A percentile compares a stretch with the other conserved stretches of the same genome.
Evolutionary conservation across 768 basidiomycete species (phyloP).

Genomic region (Serpula lacrymans): DNA sequence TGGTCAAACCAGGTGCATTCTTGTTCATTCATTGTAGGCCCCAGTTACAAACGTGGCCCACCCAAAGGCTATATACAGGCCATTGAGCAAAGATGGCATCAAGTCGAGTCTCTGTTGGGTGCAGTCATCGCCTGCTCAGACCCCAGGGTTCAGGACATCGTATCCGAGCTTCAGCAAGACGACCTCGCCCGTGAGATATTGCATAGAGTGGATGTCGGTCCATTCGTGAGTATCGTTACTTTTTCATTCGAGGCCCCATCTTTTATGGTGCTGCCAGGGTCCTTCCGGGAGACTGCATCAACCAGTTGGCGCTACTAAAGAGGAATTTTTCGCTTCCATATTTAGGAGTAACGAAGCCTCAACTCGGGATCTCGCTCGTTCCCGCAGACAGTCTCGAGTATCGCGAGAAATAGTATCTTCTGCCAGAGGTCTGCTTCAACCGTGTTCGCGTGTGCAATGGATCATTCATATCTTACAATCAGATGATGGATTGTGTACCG

Average conservation of each 20-base stretch:
- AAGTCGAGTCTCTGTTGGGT: constrained; percentile 87
- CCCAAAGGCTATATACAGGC: constrained; percentile 93
- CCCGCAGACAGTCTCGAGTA: constrained; percentile 70
- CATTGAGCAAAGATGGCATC: constrained; percentile 88
- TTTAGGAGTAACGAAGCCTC: constrained; percentile 53
- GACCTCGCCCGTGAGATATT: constrained; percentile 76
- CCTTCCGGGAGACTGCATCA: constrained; percentile 64
- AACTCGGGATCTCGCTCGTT: constrained; percentile 53
- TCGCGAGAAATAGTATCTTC: constrained; percentile 80
- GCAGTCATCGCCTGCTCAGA: constrained; percentile 73
- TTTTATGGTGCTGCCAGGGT: constrained; percentile 41
- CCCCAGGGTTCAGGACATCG: constrained; percentile 55
- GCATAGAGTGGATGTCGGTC: constrained; percentile 71
- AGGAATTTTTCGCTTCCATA: constrained; percentile 76
- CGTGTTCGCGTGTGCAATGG: too few species aligned
- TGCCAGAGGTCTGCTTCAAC: constrained; percentile 53
- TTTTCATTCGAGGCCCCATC: constrained; percentile 5
- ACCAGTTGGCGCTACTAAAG: constrained; percentile 62
- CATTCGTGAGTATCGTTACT: constrained; percentile 53
- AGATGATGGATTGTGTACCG: constrained; percentile 59
- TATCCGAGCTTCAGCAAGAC: constrained; percentile 66
- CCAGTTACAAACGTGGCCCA: constrained; percentile 79
- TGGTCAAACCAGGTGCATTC: background rate
- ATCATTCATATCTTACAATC: too few species aligned
- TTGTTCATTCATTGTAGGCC: constrained; percentile 40